Evolutionary conservation across 805 yeast species (phyloP).

Genomic region (Ogataea methanolica): DNA sequence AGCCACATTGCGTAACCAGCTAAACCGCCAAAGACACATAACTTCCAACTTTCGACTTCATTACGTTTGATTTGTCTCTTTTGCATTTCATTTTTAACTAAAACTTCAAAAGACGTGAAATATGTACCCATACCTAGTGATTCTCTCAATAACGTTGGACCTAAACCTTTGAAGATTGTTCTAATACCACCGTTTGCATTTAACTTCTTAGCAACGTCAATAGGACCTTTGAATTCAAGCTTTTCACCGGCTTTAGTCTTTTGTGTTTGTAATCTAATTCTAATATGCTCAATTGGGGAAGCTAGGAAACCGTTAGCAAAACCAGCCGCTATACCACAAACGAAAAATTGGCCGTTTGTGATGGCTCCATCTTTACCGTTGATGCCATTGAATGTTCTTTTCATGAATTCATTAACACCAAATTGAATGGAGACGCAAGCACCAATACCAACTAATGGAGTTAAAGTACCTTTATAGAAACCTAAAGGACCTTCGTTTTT

Average conservation of each 20-base stretch:
- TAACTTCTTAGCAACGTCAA: conserved; percentile 63
- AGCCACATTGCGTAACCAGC: conserved; percentile 93
- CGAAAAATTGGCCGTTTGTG: conserved; percentile 62
- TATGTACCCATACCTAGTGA: conserved; percentile 84
- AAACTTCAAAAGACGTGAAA: conserved; percentile 86
- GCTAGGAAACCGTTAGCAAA: conserved; percentile 85
- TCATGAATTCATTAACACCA: conserved; percentile 92
- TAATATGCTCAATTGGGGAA: conserved; percentile 90
- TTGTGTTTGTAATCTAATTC: conserved; percentile 92
- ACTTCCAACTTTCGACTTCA: conserved; percentile 84
- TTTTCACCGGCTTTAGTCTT: conserved; percentile 38
- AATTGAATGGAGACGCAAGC: conserved; percentile 97
- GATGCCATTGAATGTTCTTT: conserved; percentile 55
- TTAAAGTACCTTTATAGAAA: conserved; percentile 88
- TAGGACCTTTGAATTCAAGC: conserved; percentile 60
- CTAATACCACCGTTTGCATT: conserved; percentile 46
- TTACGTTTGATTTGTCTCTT: conserved; percentile 43
- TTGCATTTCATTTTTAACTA: conserved; percentile 64
- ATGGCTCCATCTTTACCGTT: conserved; percentile 42
- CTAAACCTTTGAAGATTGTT: conserved; percentile 67
- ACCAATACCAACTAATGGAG: conserved; percentile 95
- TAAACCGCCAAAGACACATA: conserved; percentile 83
- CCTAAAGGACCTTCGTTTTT: conserved; percentile 80
- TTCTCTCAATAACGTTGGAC: conserved; percentile 82
- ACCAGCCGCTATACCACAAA: conserved; percentile 90